Evolutionary conservation across 371 early-diverging fungal species (phyloP).

Genomic region (Syncephalastrum sp.): DNA sequence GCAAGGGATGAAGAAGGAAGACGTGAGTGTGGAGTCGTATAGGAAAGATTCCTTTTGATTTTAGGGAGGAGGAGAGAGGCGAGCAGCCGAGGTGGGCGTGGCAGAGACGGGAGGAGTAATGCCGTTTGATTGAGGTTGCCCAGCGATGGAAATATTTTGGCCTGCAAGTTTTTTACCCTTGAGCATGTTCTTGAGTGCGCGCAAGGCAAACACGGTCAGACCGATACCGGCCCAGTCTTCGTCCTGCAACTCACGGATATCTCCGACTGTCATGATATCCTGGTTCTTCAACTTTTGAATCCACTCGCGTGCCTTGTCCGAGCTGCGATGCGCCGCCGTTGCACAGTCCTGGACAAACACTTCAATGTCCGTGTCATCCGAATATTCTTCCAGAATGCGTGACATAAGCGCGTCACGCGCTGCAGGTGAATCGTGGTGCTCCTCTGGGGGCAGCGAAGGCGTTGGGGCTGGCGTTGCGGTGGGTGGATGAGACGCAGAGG

Average conservation of each 20-base stretch:
- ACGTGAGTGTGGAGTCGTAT: no score
- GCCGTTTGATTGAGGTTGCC: neutral
- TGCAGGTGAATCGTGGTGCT: slow-evolving; percentile 8
- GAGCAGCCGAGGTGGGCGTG: no score
- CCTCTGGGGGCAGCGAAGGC: neutral
- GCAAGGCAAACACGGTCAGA: slow-evolving; percentile 85
- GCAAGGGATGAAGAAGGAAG: no score
- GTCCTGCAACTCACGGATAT: slow-evolving; percentile 73
- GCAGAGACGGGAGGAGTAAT: no score
- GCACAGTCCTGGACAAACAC: slow-evolving; percentile 74
- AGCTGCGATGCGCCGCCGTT: slow-evolving; percentile 61
- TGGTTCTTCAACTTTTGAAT: slow-evolving; percentile 66
- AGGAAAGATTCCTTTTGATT: no score
- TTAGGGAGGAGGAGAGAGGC: no score
- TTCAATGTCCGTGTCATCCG: slow-evolving; percentile 66
- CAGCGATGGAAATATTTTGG: slow-evolving; percentile 14
- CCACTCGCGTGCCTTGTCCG: slow-evolving; percentile 80
- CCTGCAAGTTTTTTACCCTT: slow-evolving; percentile 49
- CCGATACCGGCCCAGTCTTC: slow-evolving; percentile 79
- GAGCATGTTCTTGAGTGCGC: slow-evolving; percentile 81
- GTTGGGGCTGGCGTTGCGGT: slow-evolving; percentile 4
- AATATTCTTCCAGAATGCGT: slow-evolving; percentile 53
- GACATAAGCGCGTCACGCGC: slow-evolving; percentile 44
- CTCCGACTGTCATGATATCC: slow-evolving; percentile 84
- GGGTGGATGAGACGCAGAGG: slow-evolving; percentile 2